Base-by-base conservation (phyloP, 179 eudicot genomes). In the Kewa caespitosa region DNA sequence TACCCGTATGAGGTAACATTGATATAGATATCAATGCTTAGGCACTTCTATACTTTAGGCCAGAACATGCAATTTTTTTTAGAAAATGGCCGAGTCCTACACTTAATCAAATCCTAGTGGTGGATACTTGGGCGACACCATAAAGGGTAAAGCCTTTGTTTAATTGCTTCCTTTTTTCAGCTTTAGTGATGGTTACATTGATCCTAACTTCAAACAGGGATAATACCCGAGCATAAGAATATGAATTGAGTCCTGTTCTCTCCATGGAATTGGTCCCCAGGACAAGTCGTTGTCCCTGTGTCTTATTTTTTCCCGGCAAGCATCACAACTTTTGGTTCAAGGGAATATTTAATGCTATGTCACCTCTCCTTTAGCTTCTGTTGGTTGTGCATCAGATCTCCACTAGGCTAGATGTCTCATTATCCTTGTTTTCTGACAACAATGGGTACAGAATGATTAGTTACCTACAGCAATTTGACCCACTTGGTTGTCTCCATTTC, bases 321-420 rank as follows among this genome's bases (percentile, higher is more conserved):
- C 42, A 60, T 75, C 67, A 63, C 48, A 74, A 76, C 60, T 76
- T 75, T n/a, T 79, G 79, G 66, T 70, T 67, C 65, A 72, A 70
- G 55, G 69, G 70, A 74, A 77, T 79, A 77, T 74, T 74, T 57
- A 85, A 70, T 76, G 81, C 64, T 43, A 30, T 72, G 77, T 59
- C 68, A 57, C 37, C 73, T 52, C 72, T 67, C 61, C 61, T 77
- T 63, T 33, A 60, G 62, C 57, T 34, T 79, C 78, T 76, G 62
- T 79, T 75, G 54, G 74, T 43, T 72, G 76, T 57, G 79, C 80
- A 75, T 78, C 76, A 38, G 72, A 78, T 77, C 81, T 81, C 81
- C 87, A 81, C 80, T 77, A 59, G 30, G 41, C 72, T 67, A 34
- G 68, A 74, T 61, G 61, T 57, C 59, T 62, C 38, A 31, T 64